Base-by-base conservation (phyloP, 1,284 basidiomycete genomes). In the Neolentinus lepideus region DNA sequence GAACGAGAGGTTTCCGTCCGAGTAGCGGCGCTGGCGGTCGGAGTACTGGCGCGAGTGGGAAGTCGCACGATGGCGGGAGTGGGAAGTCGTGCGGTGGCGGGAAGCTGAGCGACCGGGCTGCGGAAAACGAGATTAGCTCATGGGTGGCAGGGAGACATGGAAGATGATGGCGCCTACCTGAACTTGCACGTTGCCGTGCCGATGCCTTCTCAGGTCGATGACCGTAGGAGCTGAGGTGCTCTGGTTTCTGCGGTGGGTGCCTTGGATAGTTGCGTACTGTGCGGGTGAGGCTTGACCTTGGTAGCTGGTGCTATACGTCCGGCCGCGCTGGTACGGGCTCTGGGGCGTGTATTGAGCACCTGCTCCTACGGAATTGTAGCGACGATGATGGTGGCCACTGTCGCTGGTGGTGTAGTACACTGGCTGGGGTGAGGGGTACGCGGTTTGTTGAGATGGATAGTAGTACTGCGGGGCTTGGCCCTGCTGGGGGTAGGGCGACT, bases 1-100 rank as follows among this genome's bases (percentile, higher is more conserved):
- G 33, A 79, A 67, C 2, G 76, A 56, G 2, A 65, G 64, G 27
- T 51, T 24, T 3, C 31, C 33, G 8, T 54, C 29, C 11, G 33
- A 24, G 51, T 33, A 29, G 29, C 52, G 52, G 6, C 38, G 12
- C 16, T 43, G 38, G 31, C 61, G 56, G 25, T 50, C 27, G 31
- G 59, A 60, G 58, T 61, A 52, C 48, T 61, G 63, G 53, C 62
- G 59, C 22, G 59, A 56, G 33, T 58, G 64, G 27, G 59, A 56
- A 29, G 54, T 48, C 47, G 56, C 54, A 54, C 59, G 59, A 35
- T 54, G 56, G 12, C 57, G 46, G 45, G 57, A 50, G 33, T 58
- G 64, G 27, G 59, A 56, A 29, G 54, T 48, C 47, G 56, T 53
- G 55, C 59, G 59, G 38, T 54, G 56, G 12, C 57, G 46, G 45